Evolutionary conservation across 306 rosid species (phyloP).

Genomic region (Glycine tomentella): DNA sequence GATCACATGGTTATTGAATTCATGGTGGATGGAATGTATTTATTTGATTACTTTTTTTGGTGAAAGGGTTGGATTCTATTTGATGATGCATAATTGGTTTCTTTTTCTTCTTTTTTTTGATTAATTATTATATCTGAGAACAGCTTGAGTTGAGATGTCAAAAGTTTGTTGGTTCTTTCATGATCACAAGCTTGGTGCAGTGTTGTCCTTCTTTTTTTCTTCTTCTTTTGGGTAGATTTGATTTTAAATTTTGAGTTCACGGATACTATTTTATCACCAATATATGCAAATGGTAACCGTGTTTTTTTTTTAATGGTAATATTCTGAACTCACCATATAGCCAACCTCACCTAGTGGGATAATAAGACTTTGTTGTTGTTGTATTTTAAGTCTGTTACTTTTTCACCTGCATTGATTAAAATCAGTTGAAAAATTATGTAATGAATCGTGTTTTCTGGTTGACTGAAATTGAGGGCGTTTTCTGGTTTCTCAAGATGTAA

Average conservation of each 20-base stretch:
- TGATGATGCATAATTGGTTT: not conserved
- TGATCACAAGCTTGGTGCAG: not conserved
- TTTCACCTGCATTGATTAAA: not conserved
- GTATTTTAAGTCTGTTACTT: not conserved
- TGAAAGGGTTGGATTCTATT: slow-evolving; percentile 11
- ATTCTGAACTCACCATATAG: too few species aligned
- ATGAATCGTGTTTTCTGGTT: slow-evolving; percentile 1
- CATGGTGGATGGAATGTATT: slow-evolving; percentile 3
- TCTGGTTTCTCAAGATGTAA: slow-evolving; percentile 31
- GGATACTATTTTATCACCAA: slow-evolving; percentile 8
- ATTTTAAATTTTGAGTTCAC: not conserved
- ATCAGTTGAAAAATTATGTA: slow-evolving; percentile 20
- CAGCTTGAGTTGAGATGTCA: not conserved
- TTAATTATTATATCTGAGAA: not conserved
- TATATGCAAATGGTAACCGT: not conserved
- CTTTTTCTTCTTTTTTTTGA: not conserved
- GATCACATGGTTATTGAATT: slow-evolving; percentile 15
- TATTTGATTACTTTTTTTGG: not conserved
- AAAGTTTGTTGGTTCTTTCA: not conserved
- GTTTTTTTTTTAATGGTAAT: not conserved
- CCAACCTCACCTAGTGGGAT: too few species aligned
- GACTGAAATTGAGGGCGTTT: too few species aligned
- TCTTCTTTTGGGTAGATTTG: not conserved
- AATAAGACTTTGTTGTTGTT: too few species aligned
- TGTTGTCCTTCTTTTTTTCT: not conserved